Evolutionary conservation across 2,329 filamentous ascomycete genomes (phyloP).

Genomic region (Fusarium piperis): DNA sequence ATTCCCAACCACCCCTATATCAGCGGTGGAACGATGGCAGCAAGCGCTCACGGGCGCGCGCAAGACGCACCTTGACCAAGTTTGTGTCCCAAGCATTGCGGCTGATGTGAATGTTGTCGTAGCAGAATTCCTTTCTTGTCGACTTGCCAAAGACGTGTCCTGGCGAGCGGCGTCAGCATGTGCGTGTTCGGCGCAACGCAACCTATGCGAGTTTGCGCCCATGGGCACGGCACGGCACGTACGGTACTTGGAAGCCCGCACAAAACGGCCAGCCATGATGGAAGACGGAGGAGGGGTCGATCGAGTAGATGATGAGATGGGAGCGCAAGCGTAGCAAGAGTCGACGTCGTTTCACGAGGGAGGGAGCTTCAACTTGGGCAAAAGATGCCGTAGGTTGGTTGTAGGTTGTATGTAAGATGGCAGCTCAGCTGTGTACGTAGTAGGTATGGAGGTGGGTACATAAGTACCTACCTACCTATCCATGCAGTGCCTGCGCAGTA

Average conservation of each 20-base stretch:
- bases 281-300: slow-evolving; percentile 23
- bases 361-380: slow-evolving; percentile 31
- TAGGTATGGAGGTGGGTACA: background rate
- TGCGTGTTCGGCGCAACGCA: slow-evolving; percentile 29
- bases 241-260: slow-evolving; percentile 76
- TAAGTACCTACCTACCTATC: too few species aligned
- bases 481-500: background rate
- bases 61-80: slow-evolving; percentile 82
- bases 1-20: slow-evolving; percentile 35
- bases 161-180: slow-evolving; percentile 54
- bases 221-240: slow-evolving; percentile 47
- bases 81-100: slow-evolving; percentile 99
- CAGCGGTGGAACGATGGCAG: slow-evolving; percentile 33
- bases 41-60: slow-evolving; percentile 4
- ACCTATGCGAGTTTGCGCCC: slow-evolving; percentile 37
- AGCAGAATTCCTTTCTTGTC: slow-evolving; percentile 97
- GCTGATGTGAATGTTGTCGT: slow-evolving; percentile 96
- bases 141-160: slow-evolving; percentile 98
- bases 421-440: background rate
- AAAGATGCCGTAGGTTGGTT: slow-evolving; percentile 33
- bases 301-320: slow-evolving; percentile 9
- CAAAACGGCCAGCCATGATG: slow-evolving; percentile 71
- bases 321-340: slow-evolving; percentile 14
- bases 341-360: slow-evolving; percentile 7
- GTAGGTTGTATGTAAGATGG: slow-evolving; percentile 37